Evolutionary conservation across 2,329 filamentous ascomycete genomes (phyloP), one percentile per base, ranked within the genome.

Genomic region (Hymenoscyphus fructigenus): DNA sequence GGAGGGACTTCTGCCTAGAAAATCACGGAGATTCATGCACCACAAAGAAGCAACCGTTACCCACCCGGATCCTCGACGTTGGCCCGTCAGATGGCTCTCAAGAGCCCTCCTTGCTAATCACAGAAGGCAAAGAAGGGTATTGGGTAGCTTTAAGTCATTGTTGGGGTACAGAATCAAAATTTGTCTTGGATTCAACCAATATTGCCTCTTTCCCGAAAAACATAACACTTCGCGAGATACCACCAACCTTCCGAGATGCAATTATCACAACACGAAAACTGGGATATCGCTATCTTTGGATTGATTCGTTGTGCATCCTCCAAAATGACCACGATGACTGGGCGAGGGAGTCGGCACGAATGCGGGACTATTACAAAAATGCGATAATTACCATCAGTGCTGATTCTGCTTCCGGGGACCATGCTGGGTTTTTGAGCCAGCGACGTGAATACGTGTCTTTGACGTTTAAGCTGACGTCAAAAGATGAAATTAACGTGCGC

Each of bases 271-370:
- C 56, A 29, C 28, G 57, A 26, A 15, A 44, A 3, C 26, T 65
- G 32, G 63, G 59, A 44, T 62, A 57, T 20, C 59, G 63, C 17
- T 65, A 62, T 34, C 29, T 65, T 20, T 59, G 57, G 57, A 59
- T 59, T 26, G 57, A 59, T 47, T 20, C 17, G 12, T 29, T 59
- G 2, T 59, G 57, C 20, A 59, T 59, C n/a, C n/a, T 47, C 9
- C 57, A 59, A 59, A 17, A 59, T 28, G 12, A 15, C 20, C 20
- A 29, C 10, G 57, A 59, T 2, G 41, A 47, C 17, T 47, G 41
- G 41, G 41, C n/a, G 7, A 9, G 12, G n/a, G 57, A 58, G 20
- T 38, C 32, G 14, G 15, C 29, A 32, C 9, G 9, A n/a, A 58
- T 58, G 29, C 26, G 17, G 9, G 6, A 58, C 12, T 23, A 32